phyloP scores from a whole-genome alignment of 306 rosid genomes.

The Cicer chorassanicum region DNA sequence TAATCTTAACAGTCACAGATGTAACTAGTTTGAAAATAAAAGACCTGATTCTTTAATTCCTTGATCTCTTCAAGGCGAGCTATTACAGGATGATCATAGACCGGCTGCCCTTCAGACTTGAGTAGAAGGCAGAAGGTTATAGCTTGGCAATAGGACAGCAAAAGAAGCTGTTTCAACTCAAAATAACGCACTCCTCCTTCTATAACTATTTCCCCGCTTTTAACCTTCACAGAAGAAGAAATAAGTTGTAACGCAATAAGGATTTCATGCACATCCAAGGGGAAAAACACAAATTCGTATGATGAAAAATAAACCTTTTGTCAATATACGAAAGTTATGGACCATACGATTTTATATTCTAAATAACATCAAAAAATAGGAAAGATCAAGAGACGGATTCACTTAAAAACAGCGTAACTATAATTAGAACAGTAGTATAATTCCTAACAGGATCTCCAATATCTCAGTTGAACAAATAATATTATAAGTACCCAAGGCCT shows the following conservation, averaged over 20 bases:
- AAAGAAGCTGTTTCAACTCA: conserved; percentile 72
- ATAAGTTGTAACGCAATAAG: conserved; percentile 37
- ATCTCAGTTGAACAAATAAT: conserved; percentile 16
- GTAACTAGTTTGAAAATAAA: conserved; percentile 36
- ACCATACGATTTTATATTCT: background rate
- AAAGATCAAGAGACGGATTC: conserved; percentile 9
- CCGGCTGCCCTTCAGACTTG: conserved; percentile 87
- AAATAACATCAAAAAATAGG: conserved; percentile 4
- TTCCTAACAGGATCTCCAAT: conserved; percentile 25
- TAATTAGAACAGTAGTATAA: conserved; percentile 3
- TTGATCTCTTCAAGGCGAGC: conserved; percentile 81
- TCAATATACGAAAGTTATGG: background rate
- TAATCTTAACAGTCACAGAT: conserved; percentile 6
- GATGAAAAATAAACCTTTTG: background rate
- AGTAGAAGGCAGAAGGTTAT: conserved; percentile 86
- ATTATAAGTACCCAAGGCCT: background rate
- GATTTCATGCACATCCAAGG: conserved; percentile 10
- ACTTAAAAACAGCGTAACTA: background rate
- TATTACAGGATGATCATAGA: conserved; percentile 80
- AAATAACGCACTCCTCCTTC: conserved; percentile 76
- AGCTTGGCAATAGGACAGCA: conserved; percentile 85
- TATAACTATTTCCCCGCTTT: conserved; percentile 51
- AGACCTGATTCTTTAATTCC: conserved; percentile 76
- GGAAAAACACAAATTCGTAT: background rate
- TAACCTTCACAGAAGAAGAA: conserved; percentile 60